Evolutionary conservation across 2,329 filamentous ascomycete genomes (phyloP).

Genomic region (Aspergillus sp.): DNA sequence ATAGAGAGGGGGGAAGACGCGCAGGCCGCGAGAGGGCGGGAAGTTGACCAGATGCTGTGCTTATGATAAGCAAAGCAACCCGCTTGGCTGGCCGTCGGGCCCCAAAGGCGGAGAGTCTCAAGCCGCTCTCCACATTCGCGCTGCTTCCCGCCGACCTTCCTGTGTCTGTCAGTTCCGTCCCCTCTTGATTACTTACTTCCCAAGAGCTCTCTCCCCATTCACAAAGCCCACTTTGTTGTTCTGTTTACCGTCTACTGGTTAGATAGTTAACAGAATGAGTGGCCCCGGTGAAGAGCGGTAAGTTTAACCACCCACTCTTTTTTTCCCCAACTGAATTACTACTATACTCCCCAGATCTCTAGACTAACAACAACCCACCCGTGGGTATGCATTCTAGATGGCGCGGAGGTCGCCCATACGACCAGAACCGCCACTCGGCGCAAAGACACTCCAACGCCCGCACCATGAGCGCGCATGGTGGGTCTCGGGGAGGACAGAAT

Average conservation of each 20-base stretch:
- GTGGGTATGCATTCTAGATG: conserved; percentile 31
- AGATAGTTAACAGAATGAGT: conserved; percentile 34
- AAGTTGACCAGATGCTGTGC: background rate
- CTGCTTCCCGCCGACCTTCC: background rate
- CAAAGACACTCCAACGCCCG: conserved; percentile 39
- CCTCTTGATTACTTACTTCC: background rate
- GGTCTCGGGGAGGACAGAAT: conserved; percentile 32
- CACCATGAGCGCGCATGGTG: conserved; percentile 37
- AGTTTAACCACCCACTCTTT: conserved; percentile 1
- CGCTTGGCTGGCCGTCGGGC: background rate
- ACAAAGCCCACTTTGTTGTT: background rate
- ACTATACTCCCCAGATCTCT: background rate
- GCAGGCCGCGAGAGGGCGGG: conserved; percentile 13
- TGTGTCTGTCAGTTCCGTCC: background rate
- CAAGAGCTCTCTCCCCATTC: background rate
- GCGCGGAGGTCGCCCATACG: conserved; percentile 41
- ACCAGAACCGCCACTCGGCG: conserved; percentile 39
- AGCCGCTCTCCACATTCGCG: background rate
- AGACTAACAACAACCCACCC: background rate
- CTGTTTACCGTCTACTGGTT: background rate
- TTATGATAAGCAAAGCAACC: conserved; percentile 3
- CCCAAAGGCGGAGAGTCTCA: conserved; percentile 18
- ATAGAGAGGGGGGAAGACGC: conserved; percentile 13
- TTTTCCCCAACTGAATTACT: background rate
- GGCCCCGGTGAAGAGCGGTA: conserved; percentile 42